These are phyloP conservation scores for Diaporthe citri DNA, from an alignment of 2,329 filamentous ascomycete genomes.

Conservation along the genomic window DNA sequence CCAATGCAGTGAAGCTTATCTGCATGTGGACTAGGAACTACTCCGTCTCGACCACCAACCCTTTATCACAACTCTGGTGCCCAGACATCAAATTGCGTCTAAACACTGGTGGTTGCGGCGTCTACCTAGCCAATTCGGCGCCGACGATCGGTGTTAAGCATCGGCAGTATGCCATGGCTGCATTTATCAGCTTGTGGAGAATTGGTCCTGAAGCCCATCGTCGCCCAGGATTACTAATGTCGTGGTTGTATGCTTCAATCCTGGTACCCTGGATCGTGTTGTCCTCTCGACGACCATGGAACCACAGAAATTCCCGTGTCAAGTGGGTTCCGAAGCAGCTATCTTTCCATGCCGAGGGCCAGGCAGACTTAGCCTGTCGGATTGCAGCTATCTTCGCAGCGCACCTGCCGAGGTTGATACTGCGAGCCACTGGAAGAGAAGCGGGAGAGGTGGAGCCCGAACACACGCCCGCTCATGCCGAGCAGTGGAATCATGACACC, in stretches of 20 bases:
- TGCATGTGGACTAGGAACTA: background rate
- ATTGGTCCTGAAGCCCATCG: background rate
- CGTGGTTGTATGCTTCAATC: background rate
- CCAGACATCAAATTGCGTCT: background rate
- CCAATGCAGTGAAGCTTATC: background rate
- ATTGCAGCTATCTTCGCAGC: background rate
- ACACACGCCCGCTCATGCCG: background rate
- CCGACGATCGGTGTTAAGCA: background rate
- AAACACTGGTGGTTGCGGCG: background rate
- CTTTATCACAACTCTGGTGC: background rate
- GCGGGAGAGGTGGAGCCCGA: background rate
- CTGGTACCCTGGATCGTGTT: background rate
- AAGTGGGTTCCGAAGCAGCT: background rate
- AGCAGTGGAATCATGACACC: background rate
- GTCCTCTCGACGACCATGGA: background rate
- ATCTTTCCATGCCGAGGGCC: background rate
- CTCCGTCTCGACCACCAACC: background rate
- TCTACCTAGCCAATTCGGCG: background rate
- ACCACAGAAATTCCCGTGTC: background rate
- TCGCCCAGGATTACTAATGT: background rate
- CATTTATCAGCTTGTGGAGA: constrained; percentile 13
- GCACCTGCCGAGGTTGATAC: constrained; percentile 8
- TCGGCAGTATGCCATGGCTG: background rate
- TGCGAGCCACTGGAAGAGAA: too few species aligned
- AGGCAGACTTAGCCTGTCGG: background rate